Percentiles rank a stretch among this genome's conserved stretches.
These are phyloP conservation scores for Leccinum obscurum DNA, from an alignment of 768 basidiomycete genomes.

Conservation along the genomic window DNA sequence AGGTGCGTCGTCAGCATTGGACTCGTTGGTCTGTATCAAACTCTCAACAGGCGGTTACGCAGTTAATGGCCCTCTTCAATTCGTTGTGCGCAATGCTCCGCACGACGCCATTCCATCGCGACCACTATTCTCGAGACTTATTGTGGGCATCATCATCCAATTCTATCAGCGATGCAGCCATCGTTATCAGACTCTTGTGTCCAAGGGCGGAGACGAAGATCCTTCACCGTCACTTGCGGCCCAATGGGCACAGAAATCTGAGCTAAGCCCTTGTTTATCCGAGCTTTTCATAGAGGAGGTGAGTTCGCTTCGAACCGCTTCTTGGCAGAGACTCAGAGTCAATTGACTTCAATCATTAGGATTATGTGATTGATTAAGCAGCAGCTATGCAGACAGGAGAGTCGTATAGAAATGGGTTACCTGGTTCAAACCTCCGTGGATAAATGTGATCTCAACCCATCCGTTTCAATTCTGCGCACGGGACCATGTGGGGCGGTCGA, in stretches of 20 bases:
- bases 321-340: slow-evolving; percentile 4
- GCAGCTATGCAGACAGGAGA: slow-evolving; percentile 74
- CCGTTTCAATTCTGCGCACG: slow-evolving; percentile 23
- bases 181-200: slow-evolving; percentile 75
- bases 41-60: slow-evolving; percentile 67
- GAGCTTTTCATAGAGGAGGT: slow-evolving; percentile 62
- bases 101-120: slow-evolving; percentile 90
- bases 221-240: slow-evolving; percentile 56
- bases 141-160: slow-evolving; percentile 91
- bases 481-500: no score
- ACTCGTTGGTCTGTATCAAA: slow-evolving; percentile 3
- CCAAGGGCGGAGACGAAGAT: slow-evolving; percentile 41
- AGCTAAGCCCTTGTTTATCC: slow-evolving; percentile 70
- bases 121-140: slow-evolving; percentile 94
- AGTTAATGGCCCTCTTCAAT: slow-evolving; percentile 87
- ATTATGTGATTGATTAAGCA: slow-evolving; percentile 40
- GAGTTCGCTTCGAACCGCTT: slow-evolving; percentile 24
- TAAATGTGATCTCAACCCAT: slow-evolving; percentile 67
- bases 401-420: slow-evolving; percentile 70
- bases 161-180: slow-evolving; percentile 95
- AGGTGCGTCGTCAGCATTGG: slow-evolving; percentile 44
- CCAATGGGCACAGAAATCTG: slow-evolving; percentile 83
- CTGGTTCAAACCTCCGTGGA: slow-evolving; percentile 54
- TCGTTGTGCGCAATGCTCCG: slow-evolving; percentile 90
- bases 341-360: slow-evolving; percentile 31